These are phyloP conservation scores for Cutaneotrichosporon sp. DNA, from an alignment of 1,284 basidiomycete species.

Conservation along the genomic window DNA sequence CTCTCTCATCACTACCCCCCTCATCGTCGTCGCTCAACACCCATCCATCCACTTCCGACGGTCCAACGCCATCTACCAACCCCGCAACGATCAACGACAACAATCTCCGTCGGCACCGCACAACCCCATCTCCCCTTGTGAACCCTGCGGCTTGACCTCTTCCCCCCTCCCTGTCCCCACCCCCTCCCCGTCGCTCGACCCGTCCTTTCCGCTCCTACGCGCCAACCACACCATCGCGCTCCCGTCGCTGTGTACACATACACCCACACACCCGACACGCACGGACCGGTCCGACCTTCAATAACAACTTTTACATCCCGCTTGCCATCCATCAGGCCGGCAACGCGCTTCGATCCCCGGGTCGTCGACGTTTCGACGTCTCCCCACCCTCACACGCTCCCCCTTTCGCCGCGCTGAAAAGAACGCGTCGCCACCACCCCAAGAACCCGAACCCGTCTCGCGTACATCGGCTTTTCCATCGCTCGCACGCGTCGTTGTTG, in stretches of 20 bases:
- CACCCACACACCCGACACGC: too few species aligned
- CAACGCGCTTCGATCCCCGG: slow-evolving; percentile 25
- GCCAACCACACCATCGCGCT: too few species aligned
- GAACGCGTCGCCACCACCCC: not conserved
- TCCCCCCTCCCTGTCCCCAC: not conserved
- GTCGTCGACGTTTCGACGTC: slow-evolving; percentile 32
- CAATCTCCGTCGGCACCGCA: too few species aligned
- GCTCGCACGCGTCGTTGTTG: slow-evolving; percentile 17
- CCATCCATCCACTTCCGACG: too few species aligned
- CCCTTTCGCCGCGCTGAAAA: slow-evolving; percentile 35
- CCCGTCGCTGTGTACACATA: too few species aligned
- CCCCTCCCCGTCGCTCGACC: too few species aligned
- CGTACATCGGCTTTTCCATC: slow-evolving; percentile 14
- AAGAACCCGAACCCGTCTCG: not conserved
- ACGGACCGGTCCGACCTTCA: too few species aligned
- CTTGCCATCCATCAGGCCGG: slow-evolving; percentile 10
- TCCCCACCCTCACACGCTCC: slow-evolving; percentile 29
- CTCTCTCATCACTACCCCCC: too few species aligned
- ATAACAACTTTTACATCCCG: not conserved
- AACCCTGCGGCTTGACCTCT: not conserved
- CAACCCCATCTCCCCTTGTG: not conserved
- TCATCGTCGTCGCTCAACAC: too few species aligned
- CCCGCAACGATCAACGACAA: too few species aligned
- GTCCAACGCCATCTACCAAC: too few species aligned
- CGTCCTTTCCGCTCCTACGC: too few species aligned